phyloP scores from a whole-genome alignment of 1,139 yeast species.

The Candida tunisiensis region DNA sequence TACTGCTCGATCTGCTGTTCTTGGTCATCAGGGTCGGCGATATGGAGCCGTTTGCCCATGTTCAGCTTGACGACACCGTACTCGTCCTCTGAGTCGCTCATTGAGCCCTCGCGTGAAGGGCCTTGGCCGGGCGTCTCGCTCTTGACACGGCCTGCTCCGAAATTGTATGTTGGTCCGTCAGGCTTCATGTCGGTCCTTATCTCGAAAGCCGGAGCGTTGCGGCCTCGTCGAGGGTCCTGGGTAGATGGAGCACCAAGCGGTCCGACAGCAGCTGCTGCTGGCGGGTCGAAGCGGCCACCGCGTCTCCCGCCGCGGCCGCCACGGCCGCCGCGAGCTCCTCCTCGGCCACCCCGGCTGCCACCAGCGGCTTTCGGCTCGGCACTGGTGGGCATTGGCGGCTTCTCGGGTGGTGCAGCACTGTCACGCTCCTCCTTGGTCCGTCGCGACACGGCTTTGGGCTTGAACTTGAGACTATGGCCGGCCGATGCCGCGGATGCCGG shows the following conservation, averaged over 20 bases:
- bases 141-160: constrained; percentile 5
- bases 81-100: constrained; percentile 8
- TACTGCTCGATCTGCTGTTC: constrained; percentile 10
- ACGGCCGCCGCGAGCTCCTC: constrained; percentile 3
- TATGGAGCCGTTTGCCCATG: constrained; percentile 8
- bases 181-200: constrained; percentile 1
- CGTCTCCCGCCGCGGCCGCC: constrained; percentile 10
- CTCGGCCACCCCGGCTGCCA: background rate
- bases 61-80: too few relatives aligned
- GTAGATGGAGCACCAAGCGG: constrained; percentile 15
- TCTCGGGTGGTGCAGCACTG: background rate
- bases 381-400: background rate
- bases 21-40: constrained; percentile 9
- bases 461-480: too few relatives aligned
- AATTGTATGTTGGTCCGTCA: constrained; percentile 1
- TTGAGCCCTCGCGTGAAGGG: constrained; percentile 4
- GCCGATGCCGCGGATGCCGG: too few relatives aligned
- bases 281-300: constrained; percentile 19
- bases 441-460: constrained; percentile 1
- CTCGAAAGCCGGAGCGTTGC: constrained; percentile 4
- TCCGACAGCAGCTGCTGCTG: constrained; percentile 15
- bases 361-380: background rate
- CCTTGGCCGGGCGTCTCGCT: constrained; percentile 9
- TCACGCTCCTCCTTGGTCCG: constrained; percentile 1
- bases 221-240: background rate